Evolutionary conservation across 768 basidiomycete genomes (phyloP).

Genomic region (Nevesoporus exiguus): DNA sequence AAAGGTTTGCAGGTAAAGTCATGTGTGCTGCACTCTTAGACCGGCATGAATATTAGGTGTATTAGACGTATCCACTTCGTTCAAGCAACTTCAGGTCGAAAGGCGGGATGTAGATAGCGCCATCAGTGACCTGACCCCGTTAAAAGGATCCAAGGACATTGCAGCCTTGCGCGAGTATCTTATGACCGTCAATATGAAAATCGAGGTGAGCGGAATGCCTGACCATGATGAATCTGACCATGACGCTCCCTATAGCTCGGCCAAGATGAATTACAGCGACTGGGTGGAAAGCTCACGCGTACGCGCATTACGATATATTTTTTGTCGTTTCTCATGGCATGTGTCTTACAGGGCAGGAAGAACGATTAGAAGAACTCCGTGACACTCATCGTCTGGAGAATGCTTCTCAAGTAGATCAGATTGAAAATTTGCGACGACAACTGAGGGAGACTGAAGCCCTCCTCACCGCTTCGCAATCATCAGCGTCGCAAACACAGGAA

Average conservation of each 20-base stretch:
- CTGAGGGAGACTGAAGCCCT: slow-evolving; percentile 68
- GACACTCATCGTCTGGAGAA: slow-evolving; percentile 81
- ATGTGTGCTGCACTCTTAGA: background rate
- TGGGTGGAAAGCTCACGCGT: slow-evolving; percentile 75
- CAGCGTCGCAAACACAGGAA: slow-evolving; percentile 47
- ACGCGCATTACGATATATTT: slow-evolving; percentile 24
- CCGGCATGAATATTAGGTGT: slow-evolving; percentile 3
- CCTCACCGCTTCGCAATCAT: slow-evolving; percentile 52
- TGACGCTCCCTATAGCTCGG: slow-evolving; percentile 43
- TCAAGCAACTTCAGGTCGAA: slow-evolving; percentile 72
- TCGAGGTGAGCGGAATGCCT: slow-evolving; percentile 51
- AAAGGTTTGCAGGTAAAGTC: slow-evolving; percentile 65
- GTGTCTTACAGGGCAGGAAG: slow-evolving; percentile 65
- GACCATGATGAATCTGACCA: background rate
- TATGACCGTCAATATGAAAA: slow-evolving; percentile 59
- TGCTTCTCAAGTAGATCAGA: slow-evolving; percentile 71
- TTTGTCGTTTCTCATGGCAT: slow-evolving; percentile 1
- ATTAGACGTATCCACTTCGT: slow-evolving; percentile 76
- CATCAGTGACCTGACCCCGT: slow-evolving; percentile 66
- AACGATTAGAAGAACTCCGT: slow-evolving; percentile 77
- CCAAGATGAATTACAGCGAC: slow-evolving; percentile 74
- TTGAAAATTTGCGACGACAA: slow-evolving; percentile 67
- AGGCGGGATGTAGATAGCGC: slow-evolving; percentile 64
- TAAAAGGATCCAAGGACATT: slow-evolving; percentile 61
- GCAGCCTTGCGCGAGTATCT: slow-evolving; percentile 74